Conservation (phyloP, 176 grass and related monocot species). For the Pontederia paniculata region DNA sequence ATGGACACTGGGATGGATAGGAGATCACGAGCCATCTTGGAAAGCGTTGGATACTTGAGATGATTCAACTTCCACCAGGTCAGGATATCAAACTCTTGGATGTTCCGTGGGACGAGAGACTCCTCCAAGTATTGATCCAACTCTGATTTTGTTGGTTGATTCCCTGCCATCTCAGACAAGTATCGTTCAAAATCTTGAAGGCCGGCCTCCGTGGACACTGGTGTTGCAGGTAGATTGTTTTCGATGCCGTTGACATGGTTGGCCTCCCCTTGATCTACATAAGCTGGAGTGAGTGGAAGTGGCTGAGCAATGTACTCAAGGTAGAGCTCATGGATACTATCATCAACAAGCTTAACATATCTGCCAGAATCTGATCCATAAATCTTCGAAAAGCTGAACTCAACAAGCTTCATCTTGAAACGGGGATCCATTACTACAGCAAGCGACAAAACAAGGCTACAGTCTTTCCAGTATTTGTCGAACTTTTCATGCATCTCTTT, state of each 20-base stretch:
- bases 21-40: conserved; percentile 7
- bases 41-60: conserved; percentile 7
- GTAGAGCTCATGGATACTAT: background rate
- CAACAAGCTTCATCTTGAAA: conserved; percentile 15
- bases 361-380: conserved; percentile 6
- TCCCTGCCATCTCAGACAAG: conserved; percentile 2
- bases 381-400: conserved; percentile 11
- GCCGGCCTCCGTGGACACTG: background rate
- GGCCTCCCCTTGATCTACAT: conserved; percentile 5
- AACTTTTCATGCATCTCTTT: conserved; percentile 16
- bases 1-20: conserved; percentile 9
- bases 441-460: conserved; percentile 5
- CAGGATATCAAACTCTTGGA: background rate
- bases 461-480: conserved; percentile 13
- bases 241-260: background rate
- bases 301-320: background rate
- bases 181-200: conserved; percentile 4
- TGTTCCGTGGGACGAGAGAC: too few relatives aligned
- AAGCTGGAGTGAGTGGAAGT: background rate
- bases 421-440: conserved; percentile 11
- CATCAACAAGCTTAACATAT: conserved; percentile 3
- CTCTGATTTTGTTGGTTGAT: conserved; percentile 12
- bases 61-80: conserved; percentile 9
- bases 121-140: conserved; percentile 9
- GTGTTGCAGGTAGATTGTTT: background rate